A percentile compares a stretch with the other conserved stretches of the same genome.
Evolutionary conservation across 139 green algal genomes (phyloP).

Genomic region (Chlamydomonas sphaeroides): DNA sequence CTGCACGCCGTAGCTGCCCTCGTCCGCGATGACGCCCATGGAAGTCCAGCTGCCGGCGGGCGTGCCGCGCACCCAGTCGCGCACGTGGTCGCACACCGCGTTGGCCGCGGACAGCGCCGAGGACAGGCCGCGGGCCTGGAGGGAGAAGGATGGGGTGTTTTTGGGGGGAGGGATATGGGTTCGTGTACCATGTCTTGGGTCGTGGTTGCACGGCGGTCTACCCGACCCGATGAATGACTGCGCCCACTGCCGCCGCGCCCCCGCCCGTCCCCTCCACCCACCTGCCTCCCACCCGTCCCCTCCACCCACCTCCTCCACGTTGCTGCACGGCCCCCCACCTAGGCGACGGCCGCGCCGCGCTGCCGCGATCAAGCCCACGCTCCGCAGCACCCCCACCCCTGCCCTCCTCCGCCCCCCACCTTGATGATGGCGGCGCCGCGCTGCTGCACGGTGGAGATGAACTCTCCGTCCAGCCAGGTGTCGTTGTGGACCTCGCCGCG

Average conservation of each 20-base stretch:
- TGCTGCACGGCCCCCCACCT: too few relatives aligned
- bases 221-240: too few relatives aligned
- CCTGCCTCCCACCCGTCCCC: too few relatives aligned
- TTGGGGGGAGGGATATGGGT: too few relatives aligned
- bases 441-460: slow-evolving; percentile 92
- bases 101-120: slow-evolving; percentile 89
- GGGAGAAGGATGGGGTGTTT: too few relatives aligned
- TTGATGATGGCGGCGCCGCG: slow-evolving; percentile 95
- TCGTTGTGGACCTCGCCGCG: slow-evolving; percentile 67
- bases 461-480: slow-evolving; percentile 86
- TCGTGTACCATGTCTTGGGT: too few relatives aligned
- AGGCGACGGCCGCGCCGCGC: too few relatives aligned
- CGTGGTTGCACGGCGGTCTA: too few relatives aligned
- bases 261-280: too few relatives aligned
- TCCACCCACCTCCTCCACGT: too few relatives aligned
- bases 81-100: slow-evolving; percentile 92
- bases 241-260: too few relatives aligned
- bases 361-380: too few relatives aligned
- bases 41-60: slow-evolving; percentile 54
- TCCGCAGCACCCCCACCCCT: background rate
- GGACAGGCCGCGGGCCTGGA: slow-evolving; percentile 82
- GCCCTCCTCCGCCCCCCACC: slow-evolving; percentile 28
- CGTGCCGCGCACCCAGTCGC: slow-evolving; percentile 91
- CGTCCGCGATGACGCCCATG: slow-evolving; percentile 93
- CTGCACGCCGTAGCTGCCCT: slow-evolving; percentile 82